Conservation (phyloP, 139 green algal genomes). For the Coelastrella sp. region DNA sequence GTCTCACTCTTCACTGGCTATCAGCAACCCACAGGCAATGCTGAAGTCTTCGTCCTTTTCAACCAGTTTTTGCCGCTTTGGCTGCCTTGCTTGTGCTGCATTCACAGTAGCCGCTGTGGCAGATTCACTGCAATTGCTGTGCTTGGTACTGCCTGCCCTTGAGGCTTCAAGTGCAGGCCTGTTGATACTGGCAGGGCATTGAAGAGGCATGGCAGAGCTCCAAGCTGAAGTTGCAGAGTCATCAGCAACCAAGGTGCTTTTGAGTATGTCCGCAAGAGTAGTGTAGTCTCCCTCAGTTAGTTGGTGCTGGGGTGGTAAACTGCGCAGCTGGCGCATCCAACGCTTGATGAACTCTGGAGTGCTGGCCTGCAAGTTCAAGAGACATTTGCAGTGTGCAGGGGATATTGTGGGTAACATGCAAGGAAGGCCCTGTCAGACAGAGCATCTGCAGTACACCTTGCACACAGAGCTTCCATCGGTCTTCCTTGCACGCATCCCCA, state of each 20-base stretch:
- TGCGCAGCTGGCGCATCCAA: conserved; percentile 34
- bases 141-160: background rate
- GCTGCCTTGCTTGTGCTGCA: conserved; percentile 14
- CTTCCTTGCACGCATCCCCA: no score
- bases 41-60: conserved; percentile 15
- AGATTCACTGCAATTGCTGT: conserved; percentile 16
- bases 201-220: background rate
- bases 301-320: conserved; percentile 21
- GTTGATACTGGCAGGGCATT: background rate
- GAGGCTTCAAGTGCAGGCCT: background rate
- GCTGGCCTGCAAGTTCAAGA: background rate
- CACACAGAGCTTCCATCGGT: no score
- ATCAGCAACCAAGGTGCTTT: background rate
- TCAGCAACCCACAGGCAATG: conserved; percentile 16
- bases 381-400: no score
- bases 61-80: background rate
- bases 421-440: background rate
- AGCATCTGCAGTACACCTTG: background rate
- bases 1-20: conserved; percentile 17
- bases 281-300: conserved; percentile 5
- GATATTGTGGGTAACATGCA: background rate
- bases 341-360: conserved; percentile 36
- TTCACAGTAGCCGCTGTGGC: no score
- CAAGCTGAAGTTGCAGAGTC: conserved; percentile 21
- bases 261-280: background rate